Conservation (phyloP, 345 rosid species). For the Arabidopsis thaliana region TAIR10.1 NC_003075.7:14243501-14244000, state of each 20-base stretch:
- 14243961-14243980: constrained; percentile 34
- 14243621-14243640: background rate
- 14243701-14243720: no score
- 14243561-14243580: background rate
- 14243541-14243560: background rate
- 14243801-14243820: no score
- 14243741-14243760: no score
- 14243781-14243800: no score
- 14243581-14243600: background rate
- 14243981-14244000: constrained; percentile 10
- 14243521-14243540: constrained; percentile 1
- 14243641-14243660: no score
- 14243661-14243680: no score
- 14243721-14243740: no score
- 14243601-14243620: background rate
- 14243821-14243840: no score
- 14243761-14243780: no score
- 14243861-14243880: background rate
- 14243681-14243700: no score
- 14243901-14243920: background rate
- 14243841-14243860: background rate
- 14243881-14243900: background rate
- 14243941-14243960: constrained; percentile 24
- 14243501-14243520: constrained; percentile 12
- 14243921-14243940: background rate